Evolutionary conservation across 306 rosid genomes (phyloP).

Genomic region (Sechiopsis laciniata): DNA sequence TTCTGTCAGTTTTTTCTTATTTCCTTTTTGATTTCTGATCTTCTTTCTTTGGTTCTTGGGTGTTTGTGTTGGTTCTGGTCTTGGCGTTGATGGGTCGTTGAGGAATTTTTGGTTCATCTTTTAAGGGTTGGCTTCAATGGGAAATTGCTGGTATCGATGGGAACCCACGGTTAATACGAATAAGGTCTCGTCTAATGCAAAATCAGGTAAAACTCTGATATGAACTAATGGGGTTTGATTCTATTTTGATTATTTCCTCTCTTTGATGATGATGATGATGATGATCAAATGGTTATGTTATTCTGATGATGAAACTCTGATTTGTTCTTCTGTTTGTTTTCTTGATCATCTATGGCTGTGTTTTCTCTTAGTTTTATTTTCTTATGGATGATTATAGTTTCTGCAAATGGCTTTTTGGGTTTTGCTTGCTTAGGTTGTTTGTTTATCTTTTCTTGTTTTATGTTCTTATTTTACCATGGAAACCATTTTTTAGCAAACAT

Average conservation of each 20-base stretch:
- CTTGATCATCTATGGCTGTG: not conserved
- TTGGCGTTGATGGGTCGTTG: slow-evolving; percentile 39
- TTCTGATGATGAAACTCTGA: not conserved
- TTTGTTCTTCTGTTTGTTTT: slow-evolving; percentile 10
- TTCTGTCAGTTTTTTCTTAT: not conserved
- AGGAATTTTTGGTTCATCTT: slow-evolving; percentile 26
- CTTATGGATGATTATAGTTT: not conserved
- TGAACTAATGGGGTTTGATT: slow-evolving; percentile 7
- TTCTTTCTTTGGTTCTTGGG: slow-evolving; percentile 25
- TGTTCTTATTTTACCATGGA: not conserved
- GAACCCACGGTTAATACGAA: slow-evolving; percentile 51
- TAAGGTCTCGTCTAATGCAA: slow-evolving; percentile 77
- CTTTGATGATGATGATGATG: not conserved
- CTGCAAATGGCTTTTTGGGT: not conserved
- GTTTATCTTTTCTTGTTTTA: not conserved
- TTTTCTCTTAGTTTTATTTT: not conserved
- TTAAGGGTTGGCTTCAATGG: slow-evolving; percentile 46
- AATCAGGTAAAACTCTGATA: slow-evolving; percentile 51
- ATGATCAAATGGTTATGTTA: not conserved
- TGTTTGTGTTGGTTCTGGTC: slow-evolving; percentile 20
- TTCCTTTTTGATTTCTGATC: slow-evolving; percentile 1
- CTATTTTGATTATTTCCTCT: not conserved
- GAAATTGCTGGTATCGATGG: slow-evolving; percentile 70
- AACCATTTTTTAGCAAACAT: not conserved
- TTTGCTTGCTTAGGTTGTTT: not conserved